A percentile compares a stretch with the other conserved stretches of the same genome.
Conservation (phyloP, 768 basidiomycete genomes). For the Lentinula edodes region DNA sequence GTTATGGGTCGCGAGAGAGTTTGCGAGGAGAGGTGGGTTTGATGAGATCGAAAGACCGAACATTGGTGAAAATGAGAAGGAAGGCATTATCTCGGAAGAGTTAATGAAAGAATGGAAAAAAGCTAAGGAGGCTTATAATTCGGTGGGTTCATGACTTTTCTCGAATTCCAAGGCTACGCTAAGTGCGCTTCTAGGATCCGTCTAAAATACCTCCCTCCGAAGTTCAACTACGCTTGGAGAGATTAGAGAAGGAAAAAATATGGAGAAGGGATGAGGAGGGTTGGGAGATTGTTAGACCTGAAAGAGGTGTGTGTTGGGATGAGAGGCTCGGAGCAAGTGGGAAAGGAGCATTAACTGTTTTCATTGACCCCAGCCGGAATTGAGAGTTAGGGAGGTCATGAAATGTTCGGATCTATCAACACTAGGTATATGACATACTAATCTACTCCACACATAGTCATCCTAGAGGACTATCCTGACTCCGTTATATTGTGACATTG, state of each 20-base stretch:
- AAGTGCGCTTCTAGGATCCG: neutral
- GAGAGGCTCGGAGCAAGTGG: constrained; percentile 10
- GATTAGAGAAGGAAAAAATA: constrained; percentile 81
- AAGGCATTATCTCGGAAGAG: neutral
- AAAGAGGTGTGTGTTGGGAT: constrained; percentile 69
- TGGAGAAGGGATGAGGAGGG: constrained; percentile 81
- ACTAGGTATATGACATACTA: too few species aligned
- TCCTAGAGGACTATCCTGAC: too few species aligned
- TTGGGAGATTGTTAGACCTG: constrained; percentile 71
- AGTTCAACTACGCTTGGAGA: constrained; percentile 81
- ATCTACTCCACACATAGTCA: too few species aligned
- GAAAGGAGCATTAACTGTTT: neutral
- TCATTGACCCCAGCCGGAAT: neutral
- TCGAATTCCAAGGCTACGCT: neutral
- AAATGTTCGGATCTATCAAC: neutral
- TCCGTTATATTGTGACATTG: too few species aligned
- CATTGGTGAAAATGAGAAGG: constrained; percentile 58
- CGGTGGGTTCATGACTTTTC: neutral
- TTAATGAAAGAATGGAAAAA: neutral
- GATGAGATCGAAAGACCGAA: constrained; percentile 60
- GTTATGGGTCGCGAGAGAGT: constrained; percentile 66
- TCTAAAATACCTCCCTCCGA: constrained; percentile 63
- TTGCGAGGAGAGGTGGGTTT: constrained; percentile 51
- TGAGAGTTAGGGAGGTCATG: neutral
- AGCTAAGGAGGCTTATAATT: neutral